A percentile compares a stretch with the other conserved stretches of the same genome.
Evolutionary conservation across 441 rosid species (phyloP).

Genomic region (Adansonia madagascariensis): DNA sequence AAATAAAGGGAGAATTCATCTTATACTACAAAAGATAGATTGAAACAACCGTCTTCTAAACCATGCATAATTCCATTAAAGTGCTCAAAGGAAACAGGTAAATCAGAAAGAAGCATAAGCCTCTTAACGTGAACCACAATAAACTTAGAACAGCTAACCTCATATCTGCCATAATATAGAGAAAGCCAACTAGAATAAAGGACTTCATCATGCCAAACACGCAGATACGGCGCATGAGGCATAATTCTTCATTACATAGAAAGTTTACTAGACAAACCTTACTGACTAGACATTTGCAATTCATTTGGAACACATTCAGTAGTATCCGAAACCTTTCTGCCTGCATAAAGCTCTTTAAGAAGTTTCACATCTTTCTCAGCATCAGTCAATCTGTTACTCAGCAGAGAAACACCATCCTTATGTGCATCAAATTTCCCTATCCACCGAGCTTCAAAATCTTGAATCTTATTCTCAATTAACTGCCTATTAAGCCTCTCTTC

Average conservation of each 20-base stretch:
- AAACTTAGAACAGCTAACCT: neutral
- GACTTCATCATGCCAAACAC: neutral
- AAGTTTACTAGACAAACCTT: neutral
- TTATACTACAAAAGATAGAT: neutral
- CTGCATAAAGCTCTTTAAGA: constrained; percentile 42
- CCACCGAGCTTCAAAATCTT: constrained; percentile 57
- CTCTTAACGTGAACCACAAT: neutral
- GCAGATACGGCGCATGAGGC: neutral
- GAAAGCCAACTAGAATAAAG: neutral
- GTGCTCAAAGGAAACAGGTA: neutral
- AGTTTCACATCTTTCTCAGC: constrained; percentile 46
- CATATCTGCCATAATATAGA: neutral
- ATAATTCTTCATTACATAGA: neutral
- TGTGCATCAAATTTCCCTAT: constrained; percentile 38
- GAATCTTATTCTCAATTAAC: constrained; percentile 48
- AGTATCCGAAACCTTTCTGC: constrained; percentile 36
- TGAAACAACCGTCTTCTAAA: neutral
- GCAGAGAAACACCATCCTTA: constrained; percentile 35
- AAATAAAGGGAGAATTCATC: too few relatives aligned
- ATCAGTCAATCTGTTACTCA: constrained; percentile 40
- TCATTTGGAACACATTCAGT: constrained; percentile 36
- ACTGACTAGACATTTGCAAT: constrained; percentile 24
- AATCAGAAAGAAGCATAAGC: neutral
- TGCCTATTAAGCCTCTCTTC: constrained; percentile 50
- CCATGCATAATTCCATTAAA: neutral